These are phyloP conservation scores for Venturia oleaginea DNA, from an alignment of 2,329 filamentous ascomycete genomes.

Conservation along the genomic window DNA sequence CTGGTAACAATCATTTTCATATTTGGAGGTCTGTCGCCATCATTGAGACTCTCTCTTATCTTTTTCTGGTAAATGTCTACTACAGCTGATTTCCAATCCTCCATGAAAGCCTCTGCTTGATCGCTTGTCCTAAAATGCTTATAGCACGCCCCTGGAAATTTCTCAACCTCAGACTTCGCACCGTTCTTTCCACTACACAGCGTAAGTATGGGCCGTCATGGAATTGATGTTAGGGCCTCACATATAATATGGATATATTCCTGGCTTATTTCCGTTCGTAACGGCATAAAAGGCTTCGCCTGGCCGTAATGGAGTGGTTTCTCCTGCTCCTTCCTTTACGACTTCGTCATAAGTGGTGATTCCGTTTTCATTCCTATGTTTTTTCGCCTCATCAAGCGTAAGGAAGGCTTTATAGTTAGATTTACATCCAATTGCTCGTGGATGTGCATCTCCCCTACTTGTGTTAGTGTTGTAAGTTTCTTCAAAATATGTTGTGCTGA, in stretches of 20 bases:
- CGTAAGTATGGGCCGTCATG: neutral
- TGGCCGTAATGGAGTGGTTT: neutral
- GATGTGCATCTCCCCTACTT: neutral
- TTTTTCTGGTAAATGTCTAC: neutral
- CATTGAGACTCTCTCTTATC: neutral
- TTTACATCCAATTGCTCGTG: neutral
- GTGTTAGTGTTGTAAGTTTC: neutral
- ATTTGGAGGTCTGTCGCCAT: neutral
- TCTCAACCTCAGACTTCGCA: neutral
- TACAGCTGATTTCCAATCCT: conserved; percentile 4
- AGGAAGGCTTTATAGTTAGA: neutral
- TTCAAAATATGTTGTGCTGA: neutral
- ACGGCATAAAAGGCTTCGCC: neutral
- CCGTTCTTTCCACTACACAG: neutral
- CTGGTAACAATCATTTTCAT: neutral
- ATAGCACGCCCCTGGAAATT: neutral
- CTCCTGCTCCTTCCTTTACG: neutral
- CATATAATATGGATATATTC: neutral
- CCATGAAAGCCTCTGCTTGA: neutral
- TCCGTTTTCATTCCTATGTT: neutral
- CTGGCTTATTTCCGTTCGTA: neutral
- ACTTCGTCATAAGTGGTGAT: neutral
- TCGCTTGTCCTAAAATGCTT: neutral
- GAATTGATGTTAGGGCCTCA: neutral
- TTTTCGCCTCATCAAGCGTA: neutral